Evolutionary conservation across 2,329 filamentous ascomycete species (phyloP).

Genomic region (Escovopsis weberi): DNA sequence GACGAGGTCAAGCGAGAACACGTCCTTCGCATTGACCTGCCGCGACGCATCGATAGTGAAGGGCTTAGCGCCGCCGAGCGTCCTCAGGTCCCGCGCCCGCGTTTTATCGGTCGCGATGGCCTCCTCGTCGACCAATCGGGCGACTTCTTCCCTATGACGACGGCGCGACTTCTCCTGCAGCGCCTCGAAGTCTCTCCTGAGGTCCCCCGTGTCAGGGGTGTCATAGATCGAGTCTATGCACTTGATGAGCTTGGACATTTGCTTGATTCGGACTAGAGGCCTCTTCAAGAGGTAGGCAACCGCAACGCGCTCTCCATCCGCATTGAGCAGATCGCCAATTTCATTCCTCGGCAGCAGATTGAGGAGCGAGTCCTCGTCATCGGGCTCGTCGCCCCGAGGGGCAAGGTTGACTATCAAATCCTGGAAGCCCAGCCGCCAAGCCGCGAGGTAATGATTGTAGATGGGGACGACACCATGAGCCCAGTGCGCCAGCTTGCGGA

Average conservation of each 20-base stretch:
- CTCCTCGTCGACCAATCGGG: constrained; percentile 68
- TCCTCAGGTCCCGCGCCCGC: constrained; percentile 64
- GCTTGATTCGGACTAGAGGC: constrained; percentile 75
- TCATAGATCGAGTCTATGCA: constrained; percentile 42
- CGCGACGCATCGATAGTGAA: constrained; percentile 61
- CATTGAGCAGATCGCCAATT: constrained; percentile 52
- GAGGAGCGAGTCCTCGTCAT: constrained; percentile 46
- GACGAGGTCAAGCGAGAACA: constrained; percentile 69
- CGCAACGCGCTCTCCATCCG: constrained; percentile 78
- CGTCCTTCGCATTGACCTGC: constrained; percentile 79
- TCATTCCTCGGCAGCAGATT: constrained; percentile 46
- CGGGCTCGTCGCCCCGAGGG: constrained; percentile 38
- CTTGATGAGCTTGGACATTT: constrained; percentile 71
- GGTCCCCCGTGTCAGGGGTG: constrained; percentile 29
- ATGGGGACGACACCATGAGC: constrained; percentile 61
- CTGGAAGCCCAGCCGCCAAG: constrained; percentile 88
- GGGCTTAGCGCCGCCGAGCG: constrained; percentile 53
- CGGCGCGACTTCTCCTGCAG: constrained; percentile 66
- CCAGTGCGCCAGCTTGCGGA: constrained; percentile 64
- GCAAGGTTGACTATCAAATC: constrained; percentile 89
- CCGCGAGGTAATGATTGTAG: constrained; percentile 73
- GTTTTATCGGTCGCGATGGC: constrained; percentile 72
- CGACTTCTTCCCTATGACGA: constrained; percentile 47
- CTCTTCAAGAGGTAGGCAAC: constrained; percentile 87
- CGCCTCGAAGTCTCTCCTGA: constrained; percentile 43